A percentile compares a stretch with the other conserved stretches of the same genome.
Conservation (phyloP, 2,329 filamentous ascomycete genomes). For the Aspergillus aculeatus region DNA sequence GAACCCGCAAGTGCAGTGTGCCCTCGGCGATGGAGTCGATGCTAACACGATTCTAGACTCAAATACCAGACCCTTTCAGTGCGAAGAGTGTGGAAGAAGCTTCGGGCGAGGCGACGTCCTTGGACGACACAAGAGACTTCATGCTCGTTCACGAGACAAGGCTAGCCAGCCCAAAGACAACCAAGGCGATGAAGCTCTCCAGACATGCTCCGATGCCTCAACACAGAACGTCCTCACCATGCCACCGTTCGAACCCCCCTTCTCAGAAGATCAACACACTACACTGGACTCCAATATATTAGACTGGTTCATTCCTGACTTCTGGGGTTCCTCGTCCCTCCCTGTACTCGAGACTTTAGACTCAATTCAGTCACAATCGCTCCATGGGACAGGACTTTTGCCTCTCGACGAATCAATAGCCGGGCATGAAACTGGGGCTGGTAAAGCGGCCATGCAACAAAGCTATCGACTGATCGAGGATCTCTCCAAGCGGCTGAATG, state of each 20-base stretch:
- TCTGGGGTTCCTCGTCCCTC: constrained; percentile 5
- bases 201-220: neutral
- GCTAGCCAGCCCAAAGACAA: neutral
- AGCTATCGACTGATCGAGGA: constrained; percentile 20
- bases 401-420: neutral
- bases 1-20: constrained; percentile 1
- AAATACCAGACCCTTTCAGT: constrained; percentile 21
- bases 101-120: constrained; percentile 26
- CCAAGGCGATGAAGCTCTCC: neutral
- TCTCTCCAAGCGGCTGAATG: constrained; percentile 17
- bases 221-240: neutral
- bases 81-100: constrained; percentile 17
- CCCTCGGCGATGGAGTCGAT: neutral
- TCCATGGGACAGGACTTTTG: neutral
- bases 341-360: constrained; percentile 8
- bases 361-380: neutral
- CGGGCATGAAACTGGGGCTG: constrained; percentile 2
- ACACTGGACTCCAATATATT: constrained; percentile 11
- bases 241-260: neutral
- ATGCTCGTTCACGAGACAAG: constrained; percentile 7
- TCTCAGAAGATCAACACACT: neutral
- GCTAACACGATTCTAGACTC: constrained; percentile 12
- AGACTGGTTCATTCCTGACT: constrained; percentile 19
- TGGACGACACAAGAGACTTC: constrained; percentile 19
- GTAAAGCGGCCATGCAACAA: constrained; percentile 16